Evolutionary conservation across 306 rosid species (phyloP).

Genomic region (Fragaria ananassa): DNA sequence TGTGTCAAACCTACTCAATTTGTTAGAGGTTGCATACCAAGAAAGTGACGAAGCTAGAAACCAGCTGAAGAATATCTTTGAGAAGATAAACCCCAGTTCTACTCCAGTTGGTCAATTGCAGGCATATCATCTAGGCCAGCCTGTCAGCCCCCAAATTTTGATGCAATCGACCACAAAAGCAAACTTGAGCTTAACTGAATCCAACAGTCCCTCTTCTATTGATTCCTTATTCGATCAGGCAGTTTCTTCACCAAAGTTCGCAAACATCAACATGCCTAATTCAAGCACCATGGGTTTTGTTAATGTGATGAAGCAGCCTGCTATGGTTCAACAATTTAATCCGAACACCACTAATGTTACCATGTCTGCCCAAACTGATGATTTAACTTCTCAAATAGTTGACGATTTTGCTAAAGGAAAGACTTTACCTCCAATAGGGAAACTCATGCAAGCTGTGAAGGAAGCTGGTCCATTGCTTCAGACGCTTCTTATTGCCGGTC

Average conservation of each 20-base stretch:
- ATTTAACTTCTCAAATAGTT: conserved; percentile 36
- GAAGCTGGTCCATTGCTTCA: conserved; percentile 67
- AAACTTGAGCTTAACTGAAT: conserved; percentile 47
- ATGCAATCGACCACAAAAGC: conserved; percentile 39
- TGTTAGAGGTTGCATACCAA: conserved; percentile 35
- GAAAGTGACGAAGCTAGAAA: conserved; percentile 65
- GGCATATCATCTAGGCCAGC: conserved; percentile 15
- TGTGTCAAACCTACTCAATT: conserved; percentile 25
- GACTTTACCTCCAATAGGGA: conserved; percentile 54
- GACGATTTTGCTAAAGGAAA: conserved; percentile 40
- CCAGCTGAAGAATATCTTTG: conserved; percentile 39
- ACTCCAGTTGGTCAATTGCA: conserved; percentile 15
- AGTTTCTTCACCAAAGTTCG: conserved; percentile 58
- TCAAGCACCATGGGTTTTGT: conserved; percentile 36
- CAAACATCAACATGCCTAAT: conserved; percentile 45
- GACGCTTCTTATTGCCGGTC: conserved; percentile 50
- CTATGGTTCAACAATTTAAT: conserved; percentile 20
- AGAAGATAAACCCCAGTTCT: conserved; percentile 17
- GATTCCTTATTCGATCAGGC: conserved; percentile 59
- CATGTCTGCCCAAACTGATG: conserved; percentile 35
- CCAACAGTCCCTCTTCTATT: conserved; percentile 42
- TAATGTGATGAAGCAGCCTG: conserved; percentile 12
- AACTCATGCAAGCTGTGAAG: conserved; percentile 53
- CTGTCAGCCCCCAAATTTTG: conserved; percentile 30
- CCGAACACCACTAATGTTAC: background rate